Conservation (phyloP, 805 yeast species). For the Barnettozyma pratensis region DNA sequence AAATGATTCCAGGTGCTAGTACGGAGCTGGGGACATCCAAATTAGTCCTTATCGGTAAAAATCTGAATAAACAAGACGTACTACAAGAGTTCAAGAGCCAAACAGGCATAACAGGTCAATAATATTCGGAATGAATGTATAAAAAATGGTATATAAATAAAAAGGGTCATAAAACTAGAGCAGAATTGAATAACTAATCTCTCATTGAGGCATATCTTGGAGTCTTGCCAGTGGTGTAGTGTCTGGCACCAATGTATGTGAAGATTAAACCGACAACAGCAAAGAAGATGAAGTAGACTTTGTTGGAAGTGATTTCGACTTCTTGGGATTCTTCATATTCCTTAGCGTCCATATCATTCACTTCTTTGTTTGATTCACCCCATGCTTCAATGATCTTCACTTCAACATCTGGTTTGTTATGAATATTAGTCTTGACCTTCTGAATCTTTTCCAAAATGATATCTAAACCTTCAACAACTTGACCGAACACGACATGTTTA, state of each 20-base stretch:
- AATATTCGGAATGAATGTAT: background rate
- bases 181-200: conserved; percentile 7
- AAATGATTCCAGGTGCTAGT: conserved; percentile 46
- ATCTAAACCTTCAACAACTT: conserved; percentile 62
- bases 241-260: conserved; percentile 16
- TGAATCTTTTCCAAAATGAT: conserved; percentile 55
- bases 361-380: conserved; percentile 24
- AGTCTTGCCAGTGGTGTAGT: background rate
- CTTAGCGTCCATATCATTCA: conserved; percentile 16
- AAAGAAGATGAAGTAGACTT: conserved; percentile 14
- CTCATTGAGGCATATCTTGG: conserved; percentile 25
- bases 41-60: conserved; percentile 73
- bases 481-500: conserved; percentile 73
- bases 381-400: conserved; percentile 35
- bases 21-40: conserved; percentile 43
- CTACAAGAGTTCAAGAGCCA: conserved; percentile 26
- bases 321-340: conserved; percentile 17
- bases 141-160: conserved; percentile 2
- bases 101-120: conserved; percentile 12
- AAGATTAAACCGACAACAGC: conserved; percentile 15
- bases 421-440: conserved; percentile 39
- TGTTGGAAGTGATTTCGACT: conserved; percentile 8
- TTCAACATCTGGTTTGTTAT: conserved; percentile 39
- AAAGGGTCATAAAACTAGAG: background rate
- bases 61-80: conserved; percentile 36